Evolutionary conservation across 2,329 filamentous ascomycete genomes (phyloP).

Genomic region (Diplodia seriata): DNA sequence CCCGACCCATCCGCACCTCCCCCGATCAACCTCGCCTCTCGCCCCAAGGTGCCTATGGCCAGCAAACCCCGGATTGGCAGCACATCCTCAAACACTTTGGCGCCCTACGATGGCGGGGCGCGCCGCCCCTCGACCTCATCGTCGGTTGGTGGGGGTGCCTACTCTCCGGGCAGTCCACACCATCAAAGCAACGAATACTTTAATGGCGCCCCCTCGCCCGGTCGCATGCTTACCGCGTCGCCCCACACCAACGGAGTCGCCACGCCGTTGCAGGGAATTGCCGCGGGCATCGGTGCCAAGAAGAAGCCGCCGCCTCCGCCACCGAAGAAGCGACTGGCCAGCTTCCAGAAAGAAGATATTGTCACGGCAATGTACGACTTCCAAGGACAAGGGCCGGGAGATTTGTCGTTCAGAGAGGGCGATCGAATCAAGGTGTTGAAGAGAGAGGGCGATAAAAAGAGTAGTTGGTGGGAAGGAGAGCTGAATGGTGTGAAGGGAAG

Average conservation of each 20-base stretch:
- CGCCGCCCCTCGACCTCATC: constrained; percentile 53
- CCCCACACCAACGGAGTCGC: constrained; percentile 20
- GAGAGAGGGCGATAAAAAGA: constrained; percentile 75
- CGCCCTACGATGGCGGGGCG: constrained; percentile 23
- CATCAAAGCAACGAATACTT: constrained; percentile 24
- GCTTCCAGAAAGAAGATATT: constrained; percentile 58
- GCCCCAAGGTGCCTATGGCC: constrained; percentile 40
- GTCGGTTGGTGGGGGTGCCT: constrained; percentile 39
- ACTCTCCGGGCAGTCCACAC: constrained; percentile 48
- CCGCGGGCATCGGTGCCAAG: constrained; percentile 53
- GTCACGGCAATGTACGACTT: constrained; percentile 80
- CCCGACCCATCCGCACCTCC: constrained; percentile 25
- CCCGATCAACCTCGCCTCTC: constrained; percentile 37
- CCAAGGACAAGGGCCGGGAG: constrained; percentile 71
- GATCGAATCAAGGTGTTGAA: constrained; percentile 79
- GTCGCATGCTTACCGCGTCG: background rate
- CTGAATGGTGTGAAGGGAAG: constrained; percentile 70
- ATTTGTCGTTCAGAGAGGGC: constrained; percentile 77
- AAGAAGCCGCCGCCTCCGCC: constrained; percentile 79
- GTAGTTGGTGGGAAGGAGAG: constrained; percentile 92
- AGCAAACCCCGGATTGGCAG: constrained; percentile 29
- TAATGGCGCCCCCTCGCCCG: background rate
- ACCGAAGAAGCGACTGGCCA: constrained; percentile 63
- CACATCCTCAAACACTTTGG: constrained; percentile 10
- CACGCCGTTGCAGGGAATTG: constrained; percentile 32